Conservation (phyloP, 148 eudicot genomes). For the Fagopyrum homotropicum region DNA sequence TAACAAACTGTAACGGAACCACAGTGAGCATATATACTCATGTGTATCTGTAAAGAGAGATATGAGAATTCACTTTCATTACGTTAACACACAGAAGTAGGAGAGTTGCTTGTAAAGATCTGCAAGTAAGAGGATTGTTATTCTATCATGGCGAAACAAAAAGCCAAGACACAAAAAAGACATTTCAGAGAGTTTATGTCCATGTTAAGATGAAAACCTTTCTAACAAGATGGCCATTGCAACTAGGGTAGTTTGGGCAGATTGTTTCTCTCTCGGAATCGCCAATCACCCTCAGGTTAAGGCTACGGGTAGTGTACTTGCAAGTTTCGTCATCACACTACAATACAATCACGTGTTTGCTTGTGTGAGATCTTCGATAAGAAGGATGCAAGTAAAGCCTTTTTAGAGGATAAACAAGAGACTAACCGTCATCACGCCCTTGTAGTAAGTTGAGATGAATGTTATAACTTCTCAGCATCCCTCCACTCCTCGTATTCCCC, state of each 20-base stretch:
- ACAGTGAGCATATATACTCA: no score
- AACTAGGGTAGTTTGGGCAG: conserved; percentile 92
- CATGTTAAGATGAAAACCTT: conserved; percentile 40
- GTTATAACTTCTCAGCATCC: no score
- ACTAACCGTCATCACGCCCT: conserved; percentile 74
- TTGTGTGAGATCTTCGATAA: neutral
- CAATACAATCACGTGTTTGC: neutral
- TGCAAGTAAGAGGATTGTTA: conserved; percentile 6
- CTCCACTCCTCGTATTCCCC: no score
- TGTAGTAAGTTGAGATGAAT: conserved; percentile 46
- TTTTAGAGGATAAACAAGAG: neutral
- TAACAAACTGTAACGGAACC: no score
- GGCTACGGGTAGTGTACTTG: conserved; percentile 74
- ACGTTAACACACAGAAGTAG: conserved; percentile 43
- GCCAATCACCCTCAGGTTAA: conserved; percentile 79
- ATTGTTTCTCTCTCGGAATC: conserved; percentile 92
- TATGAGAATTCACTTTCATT: no score
- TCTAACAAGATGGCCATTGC: conserved; percentile 80
- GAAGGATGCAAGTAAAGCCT: neutral
- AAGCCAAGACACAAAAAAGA: neutral
- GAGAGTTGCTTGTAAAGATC: conserved; percentile 87
- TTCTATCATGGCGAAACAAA: no score
- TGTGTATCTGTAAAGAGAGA: no score
- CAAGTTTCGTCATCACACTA: conserved; percentile 99
- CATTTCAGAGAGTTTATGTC: neutral